Evolutionary conservation across 257 asterid species (phyloP), one percentile per base, ranked within the genome.

Genomic region (Scutellaria baicalensis): DNA sequence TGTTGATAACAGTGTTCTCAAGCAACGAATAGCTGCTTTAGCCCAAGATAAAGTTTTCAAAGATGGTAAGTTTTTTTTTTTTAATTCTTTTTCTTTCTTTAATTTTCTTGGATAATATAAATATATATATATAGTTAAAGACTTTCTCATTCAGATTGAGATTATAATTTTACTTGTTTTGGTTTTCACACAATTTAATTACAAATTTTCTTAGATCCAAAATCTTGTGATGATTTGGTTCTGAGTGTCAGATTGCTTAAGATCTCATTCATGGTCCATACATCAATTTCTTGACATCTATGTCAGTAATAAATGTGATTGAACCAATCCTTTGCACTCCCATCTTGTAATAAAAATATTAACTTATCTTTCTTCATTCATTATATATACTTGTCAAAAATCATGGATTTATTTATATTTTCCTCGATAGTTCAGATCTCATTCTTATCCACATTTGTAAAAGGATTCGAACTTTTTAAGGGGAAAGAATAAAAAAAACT

Each of bases 1-100:
- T 66, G 93, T 90, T 16, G 98, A 93, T 75, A 93, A 93, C 80
- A 86, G 96, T 68, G 93, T 85, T 69, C 93, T 93, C 81, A 93
- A 88, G 85, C 98, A 93, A 82, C 85, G 96, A 72, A 88, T 93
- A 8, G 97, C 98, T 48, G 98, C 98, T 74, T 86, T 93, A 50
- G 92, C 96, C 45, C 97, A 93, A 73, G 98, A 93, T 79, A 88
- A 93, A 80, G 79, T 93, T 58, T 90, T 93, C 81, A 93, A 90
- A 83, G 97, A 93, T 71, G 98, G 98, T 92, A 76, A 77, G 47
- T 18, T 27, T 16, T 51, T 54, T 9, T 8, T n/a, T n/a, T n/a
- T n/a, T n/a, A n/a, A n/a, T n/a, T n/a, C n/a, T n/a, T n/a, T n/a
- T n/a, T n/a, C n/a, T n/a, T n/a, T n/a, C n/a, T n/a, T n/a, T n/a